Evolutionary conservation across 2,329 filamentous ascomycete species (phyloP), one percentile per base, ranked within the genome.

Genomic region (Microdochium trichocladiopsis): DNA sequence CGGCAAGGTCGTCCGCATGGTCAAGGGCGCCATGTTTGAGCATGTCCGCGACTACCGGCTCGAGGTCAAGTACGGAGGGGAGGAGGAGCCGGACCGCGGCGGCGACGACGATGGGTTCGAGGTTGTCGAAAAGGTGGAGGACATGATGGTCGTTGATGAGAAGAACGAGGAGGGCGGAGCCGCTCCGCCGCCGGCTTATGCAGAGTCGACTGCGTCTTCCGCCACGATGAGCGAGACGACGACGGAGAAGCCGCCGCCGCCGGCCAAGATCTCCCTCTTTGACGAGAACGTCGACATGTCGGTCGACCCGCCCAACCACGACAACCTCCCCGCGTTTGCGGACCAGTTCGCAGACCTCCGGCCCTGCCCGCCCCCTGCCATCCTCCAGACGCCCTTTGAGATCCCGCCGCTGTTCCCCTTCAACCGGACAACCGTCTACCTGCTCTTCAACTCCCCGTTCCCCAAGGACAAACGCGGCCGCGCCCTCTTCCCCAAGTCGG

Each of bases 1-100:
- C 58, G 78, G 71, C 56, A 87, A 87, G 62, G 76, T 90, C 1
- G 75, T 90, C 2, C 78, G 87, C 2, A 90, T 91, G 87, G 71
- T 91, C 52, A 88, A 87, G 61, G 86, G 80, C 0, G 82, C 85
- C 0, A 66, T 90, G 21, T 82, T 79, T 2, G 84, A 85, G 0
- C 85, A 89, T 56, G 72, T 88, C 47, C 76, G 69, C 16, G 78
- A 88, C 60, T 88, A 84, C 60, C 75, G 72, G 0, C 68, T 90
- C 1, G 81, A 86, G 59, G 68, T 89, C 55, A 78, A 82, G 51
- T 88, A 87, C 57, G 65, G 61, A 8, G 63, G 57, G 6, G 52
- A 51, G 41, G 4, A 16, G 11, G 23, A 53, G 12, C 5, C 41
- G 5, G 18, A 18, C 12, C 5, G 11, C 22, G 41, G 18, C 41